Conservation (phyloP, 345 rosid genomes). For the Odontarrhena argentea region DNA sequence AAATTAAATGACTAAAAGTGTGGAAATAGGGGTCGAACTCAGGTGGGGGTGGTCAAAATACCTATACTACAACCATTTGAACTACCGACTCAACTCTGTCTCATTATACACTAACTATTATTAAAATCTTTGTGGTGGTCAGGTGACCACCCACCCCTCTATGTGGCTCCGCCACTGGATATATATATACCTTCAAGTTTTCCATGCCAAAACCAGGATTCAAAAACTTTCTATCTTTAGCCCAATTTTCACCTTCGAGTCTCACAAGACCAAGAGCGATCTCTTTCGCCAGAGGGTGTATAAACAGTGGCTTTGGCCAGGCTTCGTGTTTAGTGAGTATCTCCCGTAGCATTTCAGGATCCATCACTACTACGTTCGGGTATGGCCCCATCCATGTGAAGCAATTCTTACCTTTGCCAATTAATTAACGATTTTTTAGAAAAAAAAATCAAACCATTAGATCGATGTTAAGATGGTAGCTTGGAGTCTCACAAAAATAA, state of each 20-base stretch:
- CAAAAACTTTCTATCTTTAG: slow-evolving; percentile 40
- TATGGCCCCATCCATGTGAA: slow-evolving; percentile 32
- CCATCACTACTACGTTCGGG: slow-evolving; percentile 26
- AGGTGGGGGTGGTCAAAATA: too few species aligned
- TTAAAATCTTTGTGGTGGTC: too few species aligned
- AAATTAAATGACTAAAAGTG: too few species aligned
- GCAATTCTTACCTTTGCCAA: slow-evolving; percentile 31
- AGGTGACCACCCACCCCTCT: too few species aligned
- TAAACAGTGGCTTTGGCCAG: slow-evolving; percentile 23
- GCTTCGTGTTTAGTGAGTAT: slow-evolving; percentile 23
- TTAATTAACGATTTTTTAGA: neutral
- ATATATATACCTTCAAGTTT: slow-evolving; percentile 42
- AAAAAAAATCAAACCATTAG: neutral
- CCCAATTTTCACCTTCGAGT: slow-evolving; percentile 45
- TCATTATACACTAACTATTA: too few species aligned
- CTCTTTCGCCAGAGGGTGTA: neutral
- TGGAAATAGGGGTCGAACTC: too few species aligned
- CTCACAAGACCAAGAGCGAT: slow-evolving; percentile 34
- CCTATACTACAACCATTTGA: too few species aligned
- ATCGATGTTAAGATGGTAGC: too few species aligned
- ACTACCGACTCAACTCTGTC: too few species aligned
- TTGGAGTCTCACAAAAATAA: too few species aligned
- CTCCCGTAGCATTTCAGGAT: slow-evolving; percentile 32
- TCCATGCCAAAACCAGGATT: slow-evolving; percentile 46
- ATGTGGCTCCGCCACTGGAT: too few species aligned